These are phyloP conservation scores for Orbilia oligospora DNA, from an alignment of 2,329 filamentous ascomycete genomes.

Conservation along the genomic window DNA sequence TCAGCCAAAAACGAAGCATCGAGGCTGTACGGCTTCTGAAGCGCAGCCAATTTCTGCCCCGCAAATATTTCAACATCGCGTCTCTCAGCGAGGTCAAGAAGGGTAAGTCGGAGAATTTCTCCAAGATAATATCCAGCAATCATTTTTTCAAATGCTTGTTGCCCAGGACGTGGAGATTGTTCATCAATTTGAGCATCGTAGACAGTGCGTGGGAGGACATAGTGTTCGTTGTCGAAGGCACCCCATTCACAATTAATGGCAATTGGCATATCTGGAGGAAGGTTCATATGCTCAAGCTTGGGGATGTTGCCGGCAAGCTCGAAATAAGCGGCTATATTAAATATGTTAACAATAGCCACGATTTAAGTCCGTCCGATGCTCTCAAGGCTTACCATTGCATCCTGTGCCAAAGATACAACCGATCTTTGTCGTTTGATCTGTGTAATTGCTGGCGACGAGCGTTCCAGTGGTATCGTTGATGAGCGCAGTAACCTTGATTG, in stretches of 20 bases:
- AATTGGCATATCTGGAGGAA: conserved; percentile 86
- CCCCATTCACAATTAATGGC: conserved; percentile 99
- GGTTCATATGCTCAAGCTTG: conserved; percentile 91
- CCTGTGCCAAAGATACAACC: conserved; percentile 99
- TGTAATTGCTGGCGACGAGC: conserved; percentile 95
- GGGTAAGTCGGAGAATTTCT: conserved; percentile 90
- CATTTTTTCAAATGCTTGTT: conserved; percentile 98
- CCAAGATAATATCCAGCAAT: conserved; percentile 94
- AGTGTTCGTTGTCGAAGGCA: conserved; percentile 94
- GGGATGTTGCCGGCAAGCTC: conserved; percentile 91
- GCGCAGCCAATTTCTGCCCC: conserved; percentile 81
- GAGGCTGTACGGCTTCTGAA: conserved; percentile 88
- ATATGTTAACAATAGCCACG: not conserved
- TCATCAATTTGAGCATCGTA: conserved; percentile 92
- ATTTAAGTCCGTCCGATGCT: not conserved
- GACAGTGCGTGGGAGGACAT: conserved; percentile 84
- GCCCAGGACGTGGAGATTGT: conserved; percentile 90
- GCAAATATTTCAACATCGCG: conserved; percentile 83
- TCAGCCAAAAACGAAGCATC: conserved; percentile 94
- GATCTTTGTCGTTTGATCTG: conserved; percentile 91
- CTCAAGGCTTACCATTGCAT: conserved; percentile 75
- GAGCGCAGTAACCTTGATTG: conserved; percentile 91
- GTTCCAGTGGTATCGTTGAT: conserved; percentile 99
- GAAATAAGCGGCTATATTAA: conserved; percentile 84
- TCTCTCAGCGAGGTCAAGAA: conserved; percentile 87